Evolutionary conservation across 371 early-diverging fungal genomes (phyloP).

Genomic region (Smittium culicis): DNA sequence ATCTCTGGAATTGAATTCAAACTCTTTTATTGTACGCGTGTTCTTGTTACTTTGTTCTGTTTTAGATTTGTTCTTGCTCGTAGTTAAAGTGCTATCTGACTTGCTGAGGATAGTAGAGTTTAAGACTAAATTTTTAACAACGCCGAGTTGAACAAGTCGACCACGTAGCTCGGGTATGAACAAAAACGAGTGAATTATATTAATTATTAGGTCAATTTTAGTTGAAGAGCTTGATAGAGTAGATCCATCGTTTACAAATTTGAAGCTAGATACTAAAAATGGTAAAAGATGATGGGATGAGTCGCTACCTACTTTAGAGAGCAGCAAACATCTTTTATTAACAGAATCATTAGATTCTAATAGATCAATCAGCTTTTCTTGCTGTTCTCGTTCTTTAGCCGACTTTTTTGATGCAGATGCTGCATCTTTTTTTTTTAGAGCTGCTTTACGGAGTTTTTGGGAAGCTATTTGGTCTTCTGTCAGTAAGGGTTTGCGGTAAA

Average conservation of each 20-base stretch:
- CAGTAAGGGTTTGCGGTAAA: slow-evolving; percentile 5
- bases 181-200: background rate
- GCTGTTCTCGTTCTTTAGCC: background rate
- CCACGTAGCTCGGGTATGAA: slow-evolving; percentile 51
- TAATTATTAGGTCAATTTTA: background rate
- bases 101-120: slow-evolving; percentile 1
- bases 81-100: slow-evolving; percentile 15
- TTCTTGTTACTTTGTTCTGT: too few species aligned
- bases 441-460: background rate
- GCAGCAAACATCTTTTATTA: slow-evolving; percentile 5
- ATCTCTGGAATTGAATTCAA: slow-evolving; percentile 20
- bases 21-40: too few species aligned
- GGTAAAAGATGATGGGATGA: too few species aligned
- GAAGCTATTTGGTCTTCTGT: slow-evolving; percentile 1
- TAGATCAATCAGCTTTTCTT: background rate
- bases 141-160: slow-evolving; percentile 68
- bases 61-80: too few species aligned
- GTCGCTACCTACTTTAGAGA: background rate
- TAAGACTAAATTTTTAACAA: slow-evolving; percentile 42
- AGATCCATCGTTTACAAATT: too few species aligned
- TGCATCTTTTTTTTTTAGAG: slow-evolving; percentile 2
- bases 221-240: too few species aligned
- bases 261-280: background rate
- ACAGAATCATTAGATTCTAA: slow-evolving; percentile 1
- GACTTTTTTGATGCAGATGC: too few species aligned